A percentile compares a stretch with the other conserved stretches of the same genome.
Evolutionary conservation across 441 rosid species (phyloP).

Genomic region (Jatropha multifida): DNA sequence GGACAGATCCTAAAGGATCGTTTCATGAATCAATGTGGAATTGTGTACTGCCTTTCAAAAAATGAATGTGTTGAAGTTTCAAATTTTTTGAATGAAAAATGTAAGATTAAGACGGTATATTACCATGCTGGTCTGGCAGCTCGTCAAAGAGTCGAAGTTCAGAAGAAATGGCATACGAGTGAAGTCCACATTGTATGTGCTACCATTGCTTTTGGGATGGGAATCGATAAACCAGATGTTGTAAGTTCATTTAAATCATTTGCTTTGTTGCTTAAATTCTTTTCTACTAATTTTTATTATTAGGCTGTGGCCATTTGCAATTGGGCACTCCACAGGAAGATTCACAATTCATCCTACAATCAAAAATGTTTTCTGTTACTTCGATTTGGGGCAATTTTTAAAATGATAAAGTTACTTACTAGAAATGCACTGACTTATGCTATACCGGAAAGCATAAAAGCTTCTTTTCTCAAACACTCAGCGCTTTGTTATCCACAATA

Average conservation of each 20-base stretch:
- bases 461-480: conserved; percentile 21
- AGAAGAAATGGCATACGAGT: conserved; percentile 84
- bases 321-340: neutral
- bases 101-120: conserved; percentile 66
- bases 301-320: conserved; percentile 14
- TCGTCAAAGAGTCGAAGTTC: conserved; percentile 75
- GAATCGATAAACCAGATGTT: conserved; percentile 95
- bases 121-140: conserved; percentile 94
- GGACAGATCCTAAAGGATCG: conserved; percentile 67
- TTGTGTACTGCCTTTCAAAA: conserved; percentile 92
- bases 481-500: conserved; percentile 93
- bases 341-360: neutral
- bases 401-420: neutral
- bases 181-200: conserved; percentile 88
- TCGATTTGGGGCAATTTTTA: conserved; percentile 2
- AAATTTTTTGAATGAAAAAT: conserved; percentile 73
- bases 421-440: neutral
- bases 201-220: conserved; percentile 98
- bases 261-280: conserved; percentile 1
- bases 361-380: neutral
- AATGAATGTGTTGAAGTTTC: conserved; percentile 88
- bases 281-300: neutral
- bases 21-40: conserved; percentile 80
- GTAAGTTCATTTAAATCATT: conserved; percentile 48
- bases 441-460: neutral